Conservation (phyloP, 768 basidiomycete genomes). For the Pleurotus sapidus region DNA sequence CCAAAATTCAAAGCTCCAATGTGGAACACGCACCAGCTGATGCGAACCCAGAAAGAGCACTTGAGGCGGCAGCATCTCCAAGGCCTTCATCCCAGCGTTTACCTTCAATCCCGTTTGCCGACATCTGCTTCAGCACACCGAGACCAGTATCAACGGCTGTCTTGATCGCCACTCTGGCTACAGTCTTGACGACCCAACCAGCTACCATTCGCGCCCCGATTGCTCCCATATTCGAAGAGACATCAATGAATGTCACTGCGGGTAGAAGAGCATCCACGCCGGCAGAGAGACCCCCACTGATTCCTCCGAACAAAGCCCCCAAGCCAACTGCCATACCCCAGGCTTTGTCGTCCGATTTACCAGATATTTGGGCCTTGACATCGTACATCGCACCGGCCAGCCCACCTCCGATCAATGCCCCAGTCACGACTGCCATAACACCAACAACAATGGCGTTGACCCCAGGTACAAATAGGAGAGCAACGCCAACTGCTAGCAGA, state of each 20-base stretch:
- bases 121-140: slow-evolving; percentile 2
- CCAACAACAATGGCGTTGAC: not conserved
- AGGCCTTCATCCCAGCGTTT: slow-evolving; percentile 4
- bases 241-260: slow-evolving; percentile 1
- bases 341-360: not conserved
- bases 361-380: not conserved
- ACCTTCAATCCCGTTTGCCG: slow-evolving; percentile 6
- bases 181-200: not conserved
- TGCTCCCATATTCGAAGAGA: slow-evolving; percentile 3
- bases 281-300: not conserved
- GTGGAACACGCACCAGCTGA: not conserved
- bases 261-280: slow-evolving; percentile 5
- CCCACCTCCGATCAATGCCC: not conserved
- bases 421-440: not conserved
- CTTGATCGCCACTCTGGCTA: not conserved
- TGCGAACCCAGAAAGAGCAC: slow-evolving; percentile 1
- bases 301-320: slow-evolving; percentile 3
- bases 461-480: not conserved
- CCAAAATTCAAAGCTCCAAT: too few species aligned
- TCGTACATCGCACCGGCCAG: not conserved
- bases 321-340: slow-evolving; percentile 5
- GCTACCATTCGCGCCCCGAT: slow-evolving; percentile 3
- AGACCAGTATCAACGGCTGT: not conserved
- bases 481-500: not conserved
- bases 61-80: not conserved